Evolutionary conservation across 2,329 filamentous ascomycete species (phyloP).

Genomic region (Apiospora kogelbergensis): DNA sequence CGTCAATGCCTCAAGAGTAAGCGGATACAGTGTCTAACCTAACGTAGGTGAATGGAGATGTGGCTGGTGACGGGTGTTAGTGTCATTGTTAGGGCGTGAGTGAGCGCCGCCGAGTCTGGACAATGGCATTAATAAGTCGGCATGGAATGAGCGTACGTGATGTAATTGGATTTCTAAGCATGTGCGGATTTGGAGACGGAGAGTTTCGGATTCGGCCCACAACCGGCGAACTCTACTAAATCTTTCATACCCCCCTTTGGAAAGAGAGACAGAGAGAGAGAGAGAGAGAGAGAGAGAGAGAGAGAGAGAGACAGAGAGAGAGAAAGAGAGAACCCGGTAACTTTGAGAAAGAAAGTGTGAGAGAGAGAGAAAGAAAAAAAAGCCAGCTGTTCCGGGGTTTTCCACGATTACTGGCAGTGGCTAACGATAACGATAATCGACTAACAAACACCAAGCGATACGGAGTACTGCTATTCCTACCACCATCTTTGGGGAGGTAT

Average conservation of each 20-base stretch:
- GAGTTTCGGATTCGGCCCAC: constrained; percentile 18
- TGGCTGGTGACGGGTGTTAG: not conserved
- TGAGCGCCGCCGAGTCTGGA: too few species aligned
- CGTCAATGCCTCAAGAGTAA: not conserved
- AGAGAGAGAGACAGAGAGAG: too few species aligned
- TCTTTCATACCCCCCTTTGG: constrained; percentile 12
- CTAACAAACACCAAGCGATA: not conserved
- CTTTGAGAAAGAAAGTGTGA: too few species aligned
- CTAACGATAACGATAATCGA: not conserved
- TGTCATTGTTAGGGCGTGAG: not conserved
- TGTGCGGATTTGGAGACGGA: constrained; percentile 22
- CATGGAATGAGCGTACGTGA: constrained; percentile 10
- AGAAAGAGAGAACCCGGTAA: not conserved
- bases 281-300: not conserved
- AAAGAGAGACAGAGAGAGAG: not conserved
- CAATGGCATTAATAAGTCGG: not conserved
- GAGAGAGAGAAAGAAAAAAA: not conserved
- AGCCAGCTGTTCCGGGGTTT: not conserved
- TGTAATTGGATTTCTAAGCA: constrained; percentile 34
- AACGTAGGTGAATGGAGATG: not conserved
- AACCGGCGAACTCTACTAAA: constrained; percentile 14
- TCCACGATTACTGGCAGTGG: not conserved
- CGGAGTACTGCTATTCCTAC: not conserved
- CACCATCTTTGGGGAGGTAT: not conserved
- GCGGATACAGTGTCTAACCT: too few species aligned